Evolutionary conservation across 768 basidiomycete species (phyloP).

Genomic region (Amanita jacksonii): DNA sequence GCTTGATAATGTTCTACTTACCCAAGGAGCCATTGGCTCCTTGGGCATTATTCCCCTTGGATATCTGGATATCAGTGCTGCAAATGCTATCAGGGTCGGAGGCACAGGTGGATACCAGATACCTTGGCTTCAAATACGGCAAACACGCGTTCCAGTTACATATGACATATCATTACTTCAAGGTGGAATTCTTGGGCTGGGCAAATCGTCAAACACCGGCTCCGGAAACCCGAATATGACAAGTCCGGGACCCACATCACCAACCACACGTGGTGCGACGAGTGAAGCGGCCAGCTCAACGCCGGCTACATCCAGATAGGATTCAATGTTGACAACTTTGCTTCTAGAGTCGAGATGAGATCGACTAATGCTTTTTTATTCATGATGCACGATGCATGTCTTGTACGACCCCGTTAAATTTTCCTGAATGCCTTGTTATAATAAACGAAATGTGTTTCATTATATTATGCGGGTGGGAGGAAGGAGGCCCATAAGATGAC

Average conservation of each 20-base stretch:
- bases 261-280: too few relatives aligned
- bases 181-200: neutral
- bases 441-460: neutral
- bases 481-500: slow-evolving; percentile 76
- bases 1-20: slow-evolving; percentile 47
- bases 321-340: too few relatives aligned
- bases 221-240: neutral
- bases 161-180: slow-evolving; percentile 25
- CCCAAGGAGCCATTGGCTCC: slow-evolving; percentile 46
- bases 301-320: too few relatives aligned
- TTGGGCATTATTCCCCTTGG: slow-evolving; percentile 48
- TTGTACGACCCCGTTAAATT: too few relatives aligned
- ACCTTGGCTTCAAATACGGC: slow-evolving; percentile 56
- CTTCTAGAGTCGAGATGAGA: too few relatives aligned
- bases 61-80: slow-evolving; percentile 43
- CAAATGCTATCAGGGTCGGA: slow-evolving; percentile 37
- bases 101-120: slow-evolving; percentile 45
- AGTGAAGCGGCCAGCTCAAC: too few relatives aligned
- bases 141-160: slow-evolving; percentile 40
- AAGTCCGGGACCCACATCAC: too few relatives aligned
- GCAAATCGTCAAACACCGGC: neutral
- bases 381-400: neutral
- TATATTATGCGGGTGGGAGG: slow-evolving; percentile 74
- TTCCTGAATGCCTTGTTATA: neutral
- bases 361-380: too few relatives aligned